Conservation (phyloP, 2,329 filamentous ascomycete species). For the Alternaria angustiovoidea region DNA sequence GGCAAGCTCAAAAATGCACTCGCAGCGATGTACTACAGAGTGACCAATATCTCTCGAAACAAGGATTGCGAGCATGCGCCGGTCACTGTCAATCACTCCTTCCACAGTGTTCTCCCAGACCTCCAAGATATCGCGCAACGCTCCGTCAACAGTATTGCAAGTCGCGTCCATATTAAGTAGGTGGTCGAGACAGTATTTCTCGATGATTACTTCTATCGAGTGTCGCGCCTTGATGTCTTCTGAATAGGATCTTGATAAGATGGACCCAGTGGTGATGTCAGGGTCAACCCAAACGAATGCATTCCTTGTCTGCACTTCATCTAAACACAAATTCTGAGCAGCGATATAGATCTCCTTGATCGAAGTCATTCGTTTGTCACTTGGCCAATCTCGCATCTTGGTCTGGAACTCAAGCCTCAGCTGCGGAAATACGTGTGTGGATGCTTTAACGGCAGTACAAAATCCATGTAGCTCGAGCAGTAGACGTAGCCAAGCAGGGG, state of each 20-base stretch:
- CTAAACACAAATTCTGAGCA: slow-evolving; percentile 1
- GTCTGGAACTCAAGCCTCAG: not conserved
- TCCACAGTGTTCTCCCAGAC: slow-evolving; percentile 29
- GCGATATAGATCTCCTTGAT: slow-evolving; percentile 28
- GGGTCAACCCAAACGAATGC: not conserved
- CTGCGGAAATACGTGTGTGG: slow-evolving; percentile 18
- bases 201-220: slow-evolving; percentile 24
- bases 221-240: slow-evolving; percentile 3
- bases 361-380: slow-evolving; percentile 8
- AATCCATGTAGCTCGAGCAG: slow-evolving; percentile 34
- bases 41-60: slow-evolving; percentile 14
- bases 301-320: not conserved
- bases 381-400: not conserved
- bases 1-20: slow-evolving; percentile 31
- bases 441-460: slow-evolving; percentile 24
- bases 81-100: slow-evolving; percentile 8
- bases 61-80: slow-evolving; percentile 28
- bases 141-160: slow-evolving; percentile 13
- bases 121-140: slow-evolving; percentile 25
- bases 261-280: not conserved
- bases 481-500: slow-evolving; percentile 27
- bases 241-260: not conserved
- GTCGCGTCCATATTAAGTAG: slow-evolving; percentile 22
- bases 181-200: slow-evolving; percentile 27
- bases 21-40: slow-evolving; percentile 18